Conservation (phyloP, 2,329 filamentous ascomycete genomes). For the Calycina herbarum region DNA sequence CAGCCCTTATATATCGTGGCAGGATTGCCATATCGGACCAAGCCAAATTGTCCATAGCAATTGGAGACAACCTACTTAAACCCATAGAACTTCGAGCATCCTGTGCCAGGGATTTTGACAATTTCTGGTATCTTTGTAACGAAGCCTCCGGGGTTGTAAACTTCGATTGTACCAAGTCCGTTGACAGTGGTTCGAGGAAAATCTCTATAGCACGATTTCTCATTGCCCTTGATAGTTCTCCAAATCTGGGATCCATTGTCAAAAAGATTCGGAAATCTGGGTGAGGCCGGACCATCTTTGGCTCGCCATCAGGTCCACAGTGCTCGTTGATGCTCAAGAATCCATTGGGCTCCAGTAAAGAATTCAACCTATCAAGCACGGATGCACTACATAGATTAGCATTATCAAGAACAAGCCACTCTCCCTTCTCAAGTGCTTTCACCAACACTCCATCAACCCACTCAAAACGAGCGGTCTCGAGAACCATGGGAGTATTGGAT, state of each 20-base stretch:
- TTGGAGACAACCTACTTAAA: constrained; percentile 4
- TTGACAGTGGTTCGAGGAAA: constrained; percentile 56
- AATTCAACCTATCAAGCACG: constrained; percentile 91
- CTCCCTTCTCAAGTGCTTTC: constrained; percentile 78
- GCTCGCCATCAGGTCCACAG: constrained; percentile 76
- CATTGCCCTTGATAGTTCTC: constrained; percentile 95
- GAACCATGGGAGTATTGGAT: constrained; percentile 52
- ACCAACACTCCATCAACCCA: constrained; percentile 95
- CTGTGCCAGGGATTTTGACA: constrained; percentile 20
- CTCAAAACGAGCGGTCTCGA: constrained; percentile 81
- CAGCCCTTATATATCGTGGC: constrained; percentile 26
- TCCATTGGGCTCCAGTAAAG: constrained; percentile 86
- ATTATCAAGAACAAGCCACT: constrained; percentile 95
- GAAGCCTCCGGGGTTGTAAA: constrained; percentile 29
- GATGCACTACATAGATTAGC: constrained; percentile 96
- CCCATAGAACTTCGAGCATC: constrained; percentile 16
- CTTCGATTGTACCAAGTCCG: neutral
- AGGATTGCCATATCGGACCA: constrained; percentile 36
- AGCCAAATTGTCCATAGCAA: constrained; percentile 37
- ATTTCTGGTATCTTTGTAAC: constrained; percentile 33
- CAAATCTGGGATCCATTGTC: constrained; percentile 88
- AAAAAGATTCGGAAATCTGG: constrained; percentile 88
- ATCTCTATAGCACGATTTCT: constrained; percentile 92
- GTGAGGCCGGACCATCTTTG: constrained; percentile 78
- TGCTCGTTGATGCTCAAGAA: constrained; percentile 92